Conservation (phyloP, 2,329 filamentous ascomycete species). For the Fusarium falciforme region DNA sequence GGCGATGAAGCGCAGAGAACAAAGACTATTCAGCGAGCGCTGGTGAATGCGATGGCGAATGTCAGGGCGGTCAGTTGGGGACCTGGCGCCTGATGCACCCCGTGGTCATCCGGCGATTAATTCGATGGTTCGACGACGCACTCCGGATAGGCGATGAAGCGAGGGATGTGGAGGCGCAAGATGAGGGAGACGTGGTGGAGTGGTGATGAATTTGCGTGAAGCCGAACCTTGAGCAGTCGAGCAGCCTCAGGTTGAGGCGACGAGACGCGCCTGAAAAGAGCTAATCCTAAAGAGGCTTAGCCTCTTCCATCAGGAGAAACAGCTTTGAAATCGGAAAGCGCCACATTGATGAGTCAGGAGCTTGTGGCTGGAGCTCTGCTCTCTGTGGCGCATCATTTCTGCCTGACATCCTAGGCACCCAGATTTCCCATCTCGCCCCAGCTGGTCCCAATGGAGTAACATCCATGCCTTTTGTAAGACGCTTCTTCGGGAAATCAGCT, state of each 20-base stretch:
- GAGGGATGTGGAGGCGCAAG: constrained; percentile 32
- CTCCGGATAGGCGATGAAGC: constrained; percentile 26
- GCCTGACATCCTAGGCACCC: constrained; percentile 8
- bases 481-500: constrained; percentile 16
- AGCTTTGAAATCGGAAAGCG: constrained; percentile 6
- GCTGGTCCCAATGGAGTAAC: neutral
- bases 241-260: constrained; percentile 39
- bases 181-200: constrained; percentile 28
- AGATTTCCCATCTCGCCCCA: neutral
- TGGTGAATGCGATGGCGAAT: constrained; percentile 37
- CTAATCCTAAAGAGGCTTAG: constrained; percentile 18
- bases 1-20: constrained; percentile 17
- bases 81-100: constrained; percentile 49
- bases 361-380: neutral
- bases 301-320: fast-evolving
- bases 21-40: constrained; percentile 33
- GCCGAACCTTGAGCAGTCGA: constrained; percentile 37
- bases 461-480: neutral
- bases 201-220: constrained; percentile 44
- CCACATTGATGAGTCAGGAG: constrained; percentile 32
- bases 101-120: constrained; percentile 47
- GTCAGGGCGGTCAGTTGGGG: constrained; percentile 47
- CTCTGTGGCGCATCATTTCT: neutral
- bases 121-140: constrained; percentile 34
- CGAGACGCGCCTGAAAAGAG: constrained; percentile 34